Evolutionary conservation across 2,329 filamentous ascomycete species (phyloP).

Genomic region (Colletotrichum neosansevieriae): DNA sequence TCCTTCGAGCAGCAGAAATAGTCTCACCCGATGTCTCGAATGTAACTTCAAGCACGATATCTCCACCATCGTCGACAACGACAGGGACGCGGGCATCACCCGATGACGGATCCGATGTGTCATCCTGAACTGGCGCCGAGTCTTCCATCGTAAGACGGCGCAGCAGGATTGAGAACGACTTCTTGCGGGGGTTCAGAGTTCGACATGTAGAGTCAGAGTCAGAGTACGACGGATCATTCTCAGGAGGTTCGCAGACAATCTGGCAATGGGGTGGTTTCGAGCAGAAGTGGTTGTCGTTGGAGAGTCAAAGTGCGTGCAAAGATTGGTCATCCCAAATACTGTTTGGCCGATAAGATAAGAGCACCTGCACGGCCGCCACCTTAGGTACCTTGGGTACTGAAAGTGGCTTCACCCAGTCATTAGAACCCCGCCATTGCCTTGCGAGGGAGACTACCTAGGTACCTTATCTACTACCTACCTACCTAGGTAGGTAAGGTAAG

Average conservation of each 20-base stretch:
- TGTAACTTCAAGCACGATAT: constrained; percentile 74
- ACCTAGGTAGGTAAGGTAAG: too few species aligned
- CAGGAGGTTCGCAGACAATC: neutral
- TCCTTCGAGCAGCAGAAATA: constrained; percentile 60
- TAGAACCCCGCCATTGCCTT: too few species aligned
- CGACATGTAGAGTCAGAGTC: constrained; percentile 14
- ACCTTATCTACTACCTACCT: too few species aligned
- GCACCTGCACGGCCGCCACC: neutral
- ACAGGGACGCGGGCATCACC: constrained; percentile 55
- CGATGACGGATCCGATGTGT: constrained; percentile 40
- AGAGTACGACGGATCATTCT: constrained; percentile 5
- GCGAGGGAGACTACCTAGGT: too few species aligned
- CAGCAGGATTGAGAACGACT: constrained; percentile 8
- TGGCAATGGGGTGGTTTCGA: neutral
- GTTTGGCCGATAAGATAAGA: too few species aligned
- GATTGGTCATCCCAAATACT: too few species aligned
- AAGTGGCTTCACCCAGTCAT: neutral
- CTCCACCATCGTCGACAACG: constrained; percentile 71
- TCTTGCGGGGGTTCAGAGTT: constrained; percentile 22
- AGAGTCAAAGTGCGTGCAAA: neutral
- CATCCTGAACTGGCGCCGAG: constrained; percentile 43
- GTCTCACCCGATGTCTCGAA: constrained; percentile 70
- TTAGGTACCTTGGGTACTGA: neutral
- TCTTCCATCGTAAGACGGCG: constrained; percentile 43
- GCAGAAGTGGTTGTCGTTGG: neutral